A percentile compares a stretch with the other conserved stretches of the same genome.
Evolutionary conservation across 2,329 filamentous ascomycete species (phyloP).

Genomic region (Biscogniauxia mediterranea): DNA sequence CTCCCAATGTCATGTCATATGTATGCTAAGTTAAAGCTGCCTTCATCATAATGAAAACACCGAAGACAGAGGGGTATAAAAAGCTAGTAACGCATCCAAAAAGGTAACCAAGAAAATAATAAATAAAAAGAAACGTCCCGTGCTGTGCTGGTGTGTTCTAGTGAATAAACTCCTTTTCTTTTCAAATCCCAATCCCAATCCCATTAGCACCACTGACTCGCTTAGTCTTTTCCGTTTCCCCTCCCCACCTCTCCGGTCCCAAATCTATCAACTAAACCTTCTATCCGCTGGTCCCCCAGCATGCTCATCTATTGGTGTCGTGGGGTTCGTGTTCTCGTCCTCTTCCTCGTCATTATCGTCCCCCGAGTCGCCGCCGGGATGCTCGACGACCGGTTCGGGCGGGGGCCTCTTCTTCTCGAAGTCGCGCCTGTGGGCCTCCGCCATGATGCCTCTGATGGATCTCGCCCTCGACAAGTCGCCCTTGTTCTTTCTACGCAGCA

Average conservation of each 20-base stretch:
- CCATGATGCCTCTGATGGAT: conserved; percentile 63
- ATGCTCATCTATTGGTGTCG: conserved; percentile 26
- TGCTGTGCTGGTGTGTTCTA: no score
- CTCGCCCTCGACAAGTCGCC: conserved; percentile 27
- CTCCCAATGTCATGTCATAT: not conserved
- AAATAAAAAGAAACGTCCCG: no score
- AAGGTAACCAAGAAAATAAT: not conserved
- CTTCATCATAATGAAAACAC: not conserved
- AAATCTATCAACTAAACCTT: conserved; percentile 9
- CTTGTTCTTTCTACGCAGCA: conserved; percentile 21
- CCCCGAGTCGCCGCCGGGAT: conserved; percentile 29
- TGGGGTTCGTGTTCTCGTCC: conserved; percentile 29
- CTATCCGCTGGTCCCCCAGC: conserved; percentile 22
- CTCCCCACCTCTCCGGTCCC: conserved; percentile 5
- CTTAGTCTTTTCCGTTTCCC: not conserved
- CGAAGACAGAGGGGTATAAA: not conserved
- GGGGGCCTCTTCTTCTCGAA: conserved; percentile 76
- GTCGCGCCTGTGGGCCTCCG: conserved; percentile 83
- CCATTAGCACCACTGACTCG: no score
- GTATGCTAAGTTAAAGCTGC: not conserved
- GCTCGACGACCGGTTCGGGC: conserved; percentile 33
- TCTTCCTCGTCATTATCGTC: conserved; percentile 37
- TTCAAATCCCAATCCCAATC: not conserved
- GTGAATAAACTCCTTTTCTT: not conserved
- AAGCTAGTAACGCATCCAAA: not conserved